Conservation (phyloP, 2,329 filamentous ascomycete species). For the Alternaria ethzedia region DNA sequence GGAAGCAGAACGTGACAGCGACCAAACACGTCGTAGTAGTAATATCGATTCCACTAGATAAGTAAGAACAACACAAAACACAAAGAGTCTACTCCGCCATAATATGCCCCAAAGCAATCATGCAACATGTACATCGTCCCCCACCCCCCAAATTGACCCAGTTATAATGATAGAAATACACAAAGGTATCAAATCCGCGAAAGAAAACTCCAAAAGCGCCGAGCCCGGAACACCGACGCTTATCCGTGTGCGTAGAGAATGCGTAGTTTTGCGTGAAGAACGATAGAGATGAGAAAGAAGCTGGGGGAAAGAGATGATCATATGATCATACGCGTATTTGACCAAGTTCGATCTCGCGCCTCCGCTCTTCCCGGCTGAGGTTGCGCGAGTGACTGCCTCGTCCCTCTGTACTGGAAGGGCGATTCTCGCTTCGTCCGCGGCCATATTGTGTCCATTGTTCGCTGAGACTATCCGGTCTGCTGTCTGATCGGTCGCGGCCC, state of each 20-base stretch:
- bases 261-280: not conserved
- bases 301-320: not conserved
- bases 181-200: constrained; percentile 4
- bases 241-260: constrained; percentile 7
- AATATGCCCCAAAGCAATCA: not conserved
- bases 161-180: not conserved
- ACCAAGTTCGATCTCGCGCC: constrained; percentile 52
- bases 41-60: not conserved
- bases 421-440: constrained; percentile 35
- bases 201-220: constrained; percentile 14
- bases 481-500: constrained; percentile 30
- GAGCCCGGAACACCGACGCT: constrained; percentile 18
- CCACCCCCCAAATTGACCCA: not conserved
- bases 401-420: constrained; percentile 32
- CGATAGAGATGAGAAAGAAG: not conserved
- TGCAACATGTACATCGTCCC: constrained; percentile 4
- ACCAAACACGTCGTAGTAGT: not conserved
- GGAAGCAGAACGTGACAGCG: not conserved
- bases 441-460: constrained; percentile 40
- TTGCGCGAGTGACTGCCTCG: constrained; percentile 41
- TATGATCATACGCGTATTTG: constrained; percentile 13
- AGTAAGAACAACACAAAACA: not conserved
- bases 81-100: not conserved
- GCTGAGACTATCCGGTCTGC: constrained; percentile 36
- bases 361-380: constrained; percentile 48